Conservation (phyloP, 805 yeast species). For the Schwanniomyces polymorphus region DNA sequence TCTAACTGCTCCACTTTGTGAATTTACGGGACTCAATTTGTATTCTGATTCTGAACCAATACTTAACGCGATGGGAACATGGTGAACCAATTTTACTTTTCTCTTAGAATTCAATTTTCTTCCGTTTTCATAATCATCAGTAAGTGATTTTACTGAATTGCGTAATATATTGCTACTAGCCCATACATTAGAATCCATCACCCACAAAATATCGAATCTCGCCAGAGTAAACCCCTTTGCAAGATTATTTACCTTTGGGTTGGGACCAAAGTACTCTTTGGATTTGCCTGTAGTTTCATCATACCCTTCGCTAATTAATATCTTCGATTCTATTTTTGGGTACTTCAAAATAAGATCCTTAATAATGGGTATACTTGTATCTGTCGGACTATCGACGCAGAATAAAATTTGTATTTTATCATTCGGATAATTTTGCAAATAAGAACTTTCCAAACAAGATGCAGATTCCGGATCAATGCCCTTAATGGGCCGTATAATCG, state of each 20-base stretch:
- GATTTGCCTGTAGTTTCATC: slow-evolving; percentile 12
- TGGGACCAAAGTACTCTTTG: slow-evolving; percentile 67
- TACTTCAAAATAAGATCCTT: slow-evolving; percentile 48
- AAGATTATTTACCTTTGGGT: slow-evolving; percentile 85
- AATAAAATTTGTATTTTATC: slow-evolving; percentile 66
- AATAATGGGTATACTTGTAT: slow-evolving; percentile 65
- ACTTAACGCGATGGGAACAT: slow-evolving; percentile 68
- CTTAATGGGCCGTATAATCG: slow-evolving; percentile 79
- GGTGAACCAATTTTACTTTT: slow-evolving; percentile 72
- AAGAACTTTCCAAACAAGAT: slow-evolving; percentile 65
- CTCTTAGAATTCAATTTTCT: slow-evolving; percentile 24
- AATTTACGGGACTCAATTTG: slow-evolving; percentile 15
- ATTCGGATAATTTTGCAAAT: slow-evolving; percentile 65
- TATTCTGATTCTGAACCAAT: slow-evolving; percentile 28
- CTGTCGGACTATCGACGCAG: slow-evolving; percentile 65
- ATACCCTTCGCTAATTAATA: slow-evolving; percentile 42
- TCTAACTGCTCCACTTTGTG: not conserved
- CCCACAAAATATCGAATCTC: slow-evolving; percentile 75
- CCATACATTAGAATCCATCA: slow-evolving; percentile 85
- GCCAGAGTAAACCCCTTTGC: slow-evolving; percentile 77
- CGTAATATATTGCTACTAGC: slow-evolving; percentile 61
- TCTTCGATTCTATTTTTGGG: slow-evolving; percentile 56
- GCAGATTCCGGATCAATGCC: slow-evolving; percentile 79
- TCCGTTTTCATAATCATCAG: slow-evolving; percentile 55
- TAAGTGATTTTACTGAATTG: slow-evolving; percentile 59